A percentile compares a stretch with the other conserved stretches of the same genome.
Evolutionary conservation across 1,139 yeast genomes (phyloP).

Genomic region (Magnusiomyces suaveolens): DNA sequence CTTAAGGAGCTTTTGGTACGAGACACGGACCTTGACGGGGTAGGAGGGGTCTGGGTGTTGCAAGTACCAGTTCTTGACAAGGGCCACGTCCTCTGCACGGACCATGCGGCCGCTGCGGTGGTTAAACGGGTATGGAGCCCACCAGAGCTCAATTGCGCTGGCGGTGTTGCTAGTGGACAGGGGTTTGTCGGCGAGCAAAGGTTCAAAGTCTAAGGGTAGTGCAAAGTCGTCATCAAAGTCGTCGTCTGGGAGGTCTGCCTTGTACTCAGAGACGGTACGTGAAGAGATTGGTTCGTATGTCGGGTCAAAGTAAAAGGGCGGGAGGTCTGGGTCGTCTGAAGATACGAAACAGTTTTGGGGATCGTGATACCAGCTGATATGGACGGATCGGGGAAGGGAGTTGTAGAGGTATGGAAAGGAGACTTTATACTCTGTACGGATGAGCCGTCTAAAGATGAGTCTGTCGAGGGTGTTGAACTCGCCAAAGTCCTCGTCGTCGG

Average conservation of each 20-base stretch:
- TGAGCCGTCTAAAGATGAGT: conserved; percentile 65
- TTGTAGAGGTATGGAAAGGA: conserved; percentile 83
- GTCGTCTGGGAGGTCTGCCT: conserved; percentile 20
- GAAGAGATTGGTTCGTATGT: conserved; percentile 49
- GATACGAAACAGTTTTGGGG: conserved; percentile 45
- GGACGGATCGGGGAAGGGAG: conserved; percentile 60
- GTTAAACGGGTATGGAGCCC: conserved; percentile 83
- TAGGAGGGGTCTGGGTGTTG: conserved; percentile 46
- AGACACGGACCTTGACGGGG: conserved; percentile 70
- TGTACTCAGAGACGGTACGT: conserved; percentile 24
- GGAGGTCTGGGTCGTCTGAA: conserved; percentile 42
- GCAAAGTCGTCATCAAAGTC: conserved; percentile 31
- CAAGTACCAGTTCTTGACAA: conserved; percentile 73
- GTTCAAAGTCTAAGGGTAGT: conserved; percentile 36
- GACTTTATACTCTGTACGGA: conserved; percentile 73
- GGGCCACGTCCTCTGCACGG: conserved; percentile 83
- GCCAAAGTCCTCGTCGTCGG: conserved; percentile 66
- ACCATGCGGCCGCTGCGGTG: conserved; percentile 59
- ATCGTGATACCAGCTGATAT: conserved; percentile 50
- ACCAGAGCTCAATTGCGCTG: conserved; percentile 55
- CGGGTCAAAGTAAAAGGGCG: conserved; percentile 49
- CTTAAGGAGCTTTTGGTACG: conserved; percentile 80
- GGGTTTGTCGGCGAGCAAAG: conserved; percentile 41
- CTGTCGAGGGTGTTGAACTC: conserved; percentile 87
- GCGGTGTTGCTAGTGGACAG: conserved; percentile 43